Base-by-base conservation (phyloP, 164 flowering plant species). In the Liriodendron chinense region DNA sequence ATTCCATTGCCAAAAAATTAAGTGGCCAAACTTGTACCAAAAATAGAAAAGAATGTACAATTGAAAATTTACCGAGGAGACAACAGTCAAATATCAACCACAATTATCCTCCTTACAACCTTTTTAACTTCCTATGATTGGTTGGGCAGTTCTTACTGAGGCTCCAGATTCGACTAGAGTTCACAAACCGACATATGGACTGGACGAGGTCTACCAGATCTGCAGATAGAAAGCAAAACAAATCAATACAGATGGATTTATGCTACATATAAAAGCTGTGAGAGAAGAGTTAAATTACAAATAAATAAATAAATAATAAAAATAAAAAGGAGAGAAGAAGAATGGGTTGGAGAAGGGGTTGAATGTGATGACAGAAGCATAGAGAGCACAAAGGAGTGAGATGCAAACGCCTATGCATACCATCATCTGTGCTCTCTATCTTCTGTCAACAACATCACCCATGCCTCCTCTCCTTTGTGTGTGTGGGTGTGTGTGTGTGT, bases 381-480 rank as follows among this genome's bases (percentile, higher is more conserved):
- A 88, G 91, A 88, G 89, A 88, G 91, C 89, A 87, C 91, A 84
- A 80, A 88, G 83, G 85, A 84, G 76, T 78, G 83, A 83, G 72
- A 84, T 85, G 87, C 88, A 81, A 47, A 53, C 26, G 24, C 69
- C 43, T 50, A 5, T 69, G 72, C 76, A 73, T 59, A 67, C 49
- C 66, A 78, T 65, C 69, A 68, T 78, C 76, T 47, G 80, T 78
- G 76, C 80, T 68, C 76, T 78, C 80, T 76, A 82, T 81, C 84
- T 81, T 78, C 79, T 81, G 84, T 78, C 84, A 78, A 74, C 84
- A 80, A 13, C 78, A 76, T 71, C 84, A 82, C 75, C 73, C 53
- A 7, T 21, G 47, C 56, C 75, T 9, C 47, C 48, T 64, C 48
- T n/a, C 23, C 26, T 26, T 64, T 26, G 5, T 22, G 26, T 22